Evolutionary conservation across 306 rosid species (phyloP).

Genomic region (Cyamopsis tetragonoloba): DNA sequence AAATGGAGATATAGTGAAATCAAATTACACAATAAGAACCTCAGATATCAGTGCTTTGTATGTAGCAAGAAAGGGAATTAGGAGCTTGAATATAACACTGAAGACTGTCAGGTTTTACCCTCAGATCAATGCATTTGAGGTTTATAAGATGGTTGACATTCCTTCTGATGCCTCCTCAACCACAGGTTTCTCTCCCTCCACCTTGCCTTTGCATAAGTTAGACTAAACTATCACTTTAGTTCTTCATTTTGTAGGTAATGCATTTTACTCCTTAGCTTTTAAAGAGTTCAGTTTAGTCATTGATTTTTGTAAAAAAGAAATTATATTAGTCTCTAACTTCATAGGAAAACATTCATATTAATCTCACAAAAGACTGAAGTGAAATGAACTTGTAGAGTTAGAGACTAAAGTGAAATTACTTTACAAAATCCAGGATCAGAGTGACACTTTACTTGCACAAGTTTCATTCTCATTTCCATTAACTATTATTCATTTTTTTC

Average conservation of each 20-base stretch:
- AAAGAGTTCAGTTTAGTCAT: no score
- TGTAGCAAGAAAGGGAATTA: slow-evolving; percentile 39
- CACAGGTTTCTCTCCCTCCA: slow-evolving; percentile 53
- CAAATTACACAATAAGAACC: slow-evolving; percentile 56
- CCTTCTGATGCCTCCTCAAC: slow-evolving; percentile 86
- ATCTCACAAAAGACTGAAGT: no score
- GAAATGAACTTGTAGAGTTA: no score
- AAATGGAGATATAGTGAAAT: slow-evolving; percentile 54
- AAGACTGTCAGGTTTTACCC: slow-evolving; percentile 59
- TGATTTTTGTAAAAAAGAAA: no score
- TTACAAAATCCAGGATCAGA: no score
- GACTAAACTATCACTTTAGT: no score
- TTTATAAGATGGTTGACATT: slow-evolving; percentile 64
- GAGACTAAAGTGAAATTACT: no score
- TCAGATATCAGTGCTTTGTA: slow-evolving; percentile 63
- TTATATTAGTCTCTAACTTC: no score
- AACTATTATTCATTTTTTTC: slow-evolving; percentile 7
- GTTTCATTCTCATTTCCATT: neutral
- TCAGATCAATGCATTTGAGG: slow-evolving; percentile 89
- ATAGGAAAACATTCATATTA: no score
- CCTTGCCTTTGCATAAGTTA: neutral
- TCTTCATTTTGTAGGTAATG: no score
- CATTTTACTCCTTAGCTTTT: no score
- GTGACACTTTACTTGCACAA: no score
- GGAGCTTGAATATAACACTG: slow-evolving; percentile 62